These are phyloP conservation scores for Erodium chrysanthum DNA, from an alignment of 441 rosid genomes.

Conservation along the genomic window DNA sequence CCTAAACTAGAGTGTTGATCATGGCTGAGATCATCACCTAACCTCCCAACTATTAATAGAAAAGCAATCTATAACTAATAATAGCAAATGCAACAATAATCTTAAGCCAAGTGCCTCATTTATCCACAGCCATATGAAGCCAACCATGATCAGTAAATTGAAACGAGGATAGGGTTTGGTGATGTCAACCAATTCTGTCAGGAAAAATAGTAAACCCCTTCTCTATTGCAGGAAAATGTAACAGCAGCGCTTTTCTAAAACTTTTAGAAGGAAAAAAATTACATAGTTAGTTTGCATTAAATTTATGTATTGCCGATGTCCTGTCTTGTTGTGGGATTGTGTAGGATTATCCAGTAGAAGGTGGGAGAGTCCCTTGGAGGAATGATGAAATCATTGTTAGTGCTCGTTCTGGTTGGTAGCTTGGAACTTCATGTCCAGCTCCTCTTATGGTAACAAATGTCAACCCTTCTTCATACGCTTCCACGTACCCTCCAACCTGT, in stretches of 20 bases:
- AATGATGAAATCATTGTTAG: conserved; percentile 19
- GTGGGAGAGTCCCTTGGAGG: conserved; percentile 20
- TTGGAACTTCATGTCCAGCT: conserved; percentile 19
- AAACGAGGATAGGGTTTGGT: too few relatives aligned
- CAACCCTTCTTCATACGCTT: conserved; percentile 17
- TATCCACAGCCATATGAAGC: too few relatives aligned
- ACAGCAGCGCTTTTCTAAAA: background rate
- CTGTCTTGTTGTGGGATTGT: background rate
- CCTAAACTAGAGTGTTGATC: too few relatives aligned
- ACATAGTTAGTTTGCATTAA: background rate
- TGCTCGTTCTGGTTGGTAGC: conserved; percentile 18
- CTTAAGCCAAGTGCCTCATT: too few relatives aligned
- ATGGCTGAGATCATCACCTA: too few relatives aligned
- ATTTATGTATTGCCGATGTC: background rate
- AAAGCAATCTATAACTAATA: too few relatives aligned
- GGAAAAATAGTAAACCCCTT: background rate
- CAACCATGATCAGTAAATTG: too few relatives aligned
- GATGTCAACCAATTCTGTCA: too few relatives aligned
- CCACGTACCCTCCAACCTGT: conserved; percentile 18
- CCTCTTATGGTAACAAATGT: conserved; percentile 20
- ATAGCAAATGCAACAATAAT: too few relatives aligned
- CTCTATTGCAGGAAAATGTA: background rate
- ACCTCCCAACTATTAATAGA: too few relatives aligned
- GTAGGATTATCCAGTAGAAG: background rate
- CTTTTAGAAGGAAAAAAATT: background rate